A percentile compares a stretch with the other conserved stretches of the same genome.
Conservation (phyloP, 2,329 filamentous ascomycete genomes). For the Beauveria sp. region DNA sequence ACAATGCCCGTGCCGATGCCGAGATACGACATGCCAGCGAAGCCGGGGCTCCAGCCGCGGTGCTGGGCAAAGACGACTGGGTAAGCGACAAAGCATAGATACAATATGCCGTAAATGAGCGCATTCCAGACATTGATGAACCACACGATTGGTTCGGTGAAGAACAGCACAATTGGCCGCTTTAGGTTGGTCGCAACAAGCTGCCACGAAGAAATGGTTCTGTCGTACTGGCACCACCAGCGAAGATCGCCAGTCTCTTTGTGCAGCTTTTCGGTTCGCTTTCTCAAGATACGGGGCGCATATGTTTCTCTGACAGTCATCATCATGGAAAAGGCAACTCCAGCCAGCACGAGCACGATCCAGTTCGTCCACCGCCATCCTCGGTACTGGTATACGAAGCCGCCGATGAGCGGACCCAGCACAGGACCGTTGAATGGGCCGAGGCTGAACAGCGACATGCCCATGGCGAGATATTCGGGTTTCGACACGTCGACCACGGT, state of each 20-base stretch:
- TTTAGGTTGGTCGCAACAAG: conserved; percentile 69
- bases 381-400: conserved; percentile 59
- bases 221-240: conserved; percentile 77
- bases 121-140: conserved; percentile 59
- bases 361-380: conserved; percentile 88
- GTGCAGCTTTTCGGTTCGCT: conserved; percentile 54
- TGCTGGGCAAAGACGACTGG: conserved; percentile 70
- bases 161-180: conserved; percentile 68
- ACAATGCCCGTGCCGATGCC: conserved; percentile 60
- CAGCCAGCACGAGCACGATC: conserved; percentile 67
- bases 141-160: conserved; percentile 74
- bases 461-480: conserved; percentile 65
- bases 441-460: conserved; percentile 71
- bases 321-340: conserved; percentile 51
- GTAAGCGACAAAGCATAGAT: conserved; percentile 85
- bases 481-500: conserved; percentile 68
- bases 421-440: conserved; percentile 66
- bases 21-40: conserved; percentile 69
- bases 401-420: conserved; percentile 49
- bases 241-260: conserved; percentile 63
- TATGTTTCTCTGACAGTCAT: conserved; percentile 66
- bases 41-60: conserved; percentile 68
- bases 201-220: conserved; percentile 54
- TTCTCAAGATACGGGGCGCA: conserved; percentile 59
- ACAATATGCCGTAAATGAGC: conserved; percentile 71